phyloP scores from a whole-genome alignment of 2,329 filamentous ascomycete species.

The Chrysoporthe austroafricana region DNA sequence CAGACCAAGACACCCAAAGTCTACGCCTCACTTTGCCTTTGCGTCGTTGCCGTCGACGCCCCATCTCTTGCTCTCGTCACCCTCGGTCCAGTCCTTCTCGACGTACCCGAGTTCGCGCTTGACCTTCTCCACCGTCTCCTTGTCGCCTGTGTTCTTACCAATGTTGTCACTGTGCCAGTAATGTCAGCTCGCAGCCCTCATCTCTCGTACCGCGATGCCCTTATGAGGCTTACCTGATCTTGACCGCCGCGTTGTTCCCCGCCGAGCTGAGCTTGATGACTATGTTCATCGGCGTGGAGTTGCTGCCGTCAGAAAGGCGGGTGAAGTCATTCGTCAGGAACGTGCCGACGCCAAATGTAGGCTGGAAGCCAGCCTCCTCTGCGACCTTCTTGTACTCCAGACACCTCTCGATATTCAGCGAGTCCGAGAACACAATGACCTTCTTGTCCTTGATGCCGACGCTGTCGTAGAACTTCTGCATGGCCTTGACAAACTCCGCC shows the following conservation, averaged over 20 bases:
- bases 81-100: constrained; percentile 81
- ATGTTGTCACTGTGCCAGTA: constrained; percentile 66
- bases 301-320: constrained; percentile 72
- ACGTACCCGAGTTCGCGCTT: constrained; percentile 86
- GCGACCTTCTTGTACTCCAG: constrained; percentile 86
- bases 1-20: neutral
- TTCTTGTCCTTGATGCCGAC: constrained; percentile 80
- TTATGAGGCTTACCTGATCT: constrained; percentile 65
- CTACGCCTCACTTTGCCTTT: constrained; percentile 10
- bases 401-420: constrained; percentile 87
- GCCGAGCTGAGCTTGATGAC: constrained; percentile 96
- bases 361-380: constrained; percentile 78
- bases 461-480: constrained; percentile 79
- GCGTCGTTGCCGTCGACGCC: constrained; percentile 53
- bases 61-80: constrained; percentile 85
- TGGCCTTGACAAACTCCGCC: constrained; percentile 74
- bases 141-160: constrained; percentile 92
- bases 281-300: constrained; percentile 92
- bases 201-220: constrained; percentile 3
- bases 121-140: constrained; percentile 75
- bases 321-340: constrained; percentile 94
- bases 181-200: neutral
- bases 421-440: constrained; percentile 93
- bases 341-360: constrained; percentile 92
- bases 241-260: constrained; percentile 79